Conservation (phyloP, 2,329 filamentous ascomycete genomes). For the Lasiodiplodia citricola region DNA sequence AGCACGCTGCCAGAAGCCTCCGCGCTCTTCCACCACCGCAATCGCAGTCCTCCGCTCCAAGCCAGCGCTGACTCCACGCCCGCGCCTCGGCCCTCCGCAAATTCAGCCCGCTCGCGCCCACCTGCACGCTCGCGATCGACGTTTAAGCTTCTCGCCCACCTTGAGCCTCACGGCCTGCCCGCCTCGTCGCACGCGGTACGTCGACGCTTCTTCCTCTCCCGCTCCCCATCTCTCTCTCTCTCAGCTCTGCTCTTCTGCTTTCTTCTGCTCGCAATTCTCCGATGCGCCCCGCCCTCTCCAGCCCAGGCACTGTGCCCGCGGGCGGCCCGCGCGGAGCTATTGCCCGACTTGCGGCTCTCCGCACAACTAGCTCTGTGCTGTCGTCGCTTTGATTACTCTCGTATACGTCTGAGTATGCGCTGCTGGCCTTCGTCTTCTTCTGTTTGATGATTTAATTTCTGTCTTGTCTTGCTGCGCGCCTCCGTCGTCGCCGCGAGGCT, state of each 20-base stretch:
- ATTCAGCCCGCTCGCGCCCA: background rate
- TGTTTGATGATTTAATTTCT: slow-evolving; percentile 6
- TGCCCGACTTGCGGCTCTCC: slow-evolving; percentile 24
- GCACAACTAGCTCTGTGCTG: slow-evolving; percentile 11
- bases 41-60: background rate
- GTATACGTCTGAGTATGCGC: background rate
- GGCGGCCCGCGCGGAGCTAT: slow-evolving; percentile 24
- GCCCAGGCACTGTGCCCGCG: slow-evolving; percentile 10
- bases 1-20: slow-evolving; percentile 3
- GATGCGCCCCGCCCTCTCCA: background rate
- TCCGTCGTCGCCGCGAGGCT: slow-evolving; percentile 7
- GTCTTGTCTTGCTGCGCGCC: background rate
- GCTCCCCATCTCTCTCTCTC: background rate
- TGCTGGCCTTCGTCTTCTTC: background rate
- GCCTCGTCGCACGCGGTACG: slow-evolving; percentile 26
- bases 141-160: slow-evolving; percentile 26
- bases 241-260: background rate
- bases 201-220: background rate
- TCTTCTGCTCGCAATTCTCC: slow-evolving; percentile 21
- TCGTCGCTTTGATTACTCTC: slow-evolving; percentile 18
- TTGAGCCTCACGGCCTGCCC: slow-evolving; percentile 25
- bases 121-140: slow-evolving; percentile 25
- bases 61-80: background rate
- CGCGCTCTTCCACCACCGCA: slow-evolving; percentile 2
- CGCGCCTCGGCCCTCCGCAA: background rate